Conservation (phyloP, 495 filamentous ascomycete genomes). For the Lasiosphaeria hispida region DNA sequence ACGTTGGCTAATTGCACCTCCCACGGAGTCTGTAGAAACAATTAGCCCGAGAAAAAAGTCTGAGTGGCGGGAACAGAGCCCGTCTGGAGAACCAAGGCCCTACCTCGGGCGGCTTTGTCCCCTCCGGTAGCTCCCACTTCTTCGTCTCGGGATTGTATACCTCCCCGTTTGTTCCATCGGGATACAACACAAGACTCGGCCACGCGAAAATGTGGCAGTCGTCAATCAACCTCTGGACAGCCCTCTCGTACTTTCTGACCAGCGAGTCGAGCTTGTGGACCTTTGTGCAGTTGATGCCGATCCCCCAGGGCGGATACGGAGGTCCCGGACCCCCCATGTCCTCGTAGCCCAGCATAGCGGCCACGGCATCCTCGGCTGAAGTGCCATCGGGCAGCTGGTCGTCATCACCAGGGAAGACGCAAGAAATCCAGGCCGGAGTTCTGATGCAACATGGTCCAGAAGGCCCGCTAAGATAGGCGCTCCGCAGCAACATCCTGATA, state of each 20-base stretch:
- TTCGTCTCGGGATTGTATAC: conserved; percentile 61
- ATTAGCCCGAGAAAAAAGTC: background rate
- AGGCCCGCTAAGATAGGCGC: too few species aligned
- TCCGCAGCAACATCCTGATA: conserved; percentile 45
- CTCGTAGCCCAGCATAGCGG: conserved; percentile 37
- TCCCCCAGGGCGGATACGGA: conserved; percentile 48
- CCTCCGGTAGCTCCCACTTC: conserved; percentile 50
- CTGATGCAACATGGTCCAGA: too few species aligned
- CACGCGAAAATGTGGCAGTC: conserved; percentile 29
- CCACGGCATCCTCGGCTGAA: conserved; percentile 44
- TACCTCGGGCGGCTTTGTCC: conserved; percentile 15
- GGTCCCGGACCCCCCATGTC: conserved; percentile 3
- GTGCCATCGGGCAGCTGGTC: conserved; percentile 47
- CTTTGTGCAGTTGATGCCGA: conserved; percentile 68
- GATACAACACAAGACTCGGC: conserved; percentile 62
- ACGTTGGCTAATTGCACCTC: conserved; percentile 55
- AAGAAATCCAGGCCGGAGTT: conserved; percentile 57
- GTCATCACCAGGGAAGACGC: conserved; percentile 55
- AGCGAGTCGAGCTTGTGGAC: conserved; percentile 50
- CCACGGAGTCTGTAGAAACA: conserved; percentile 41
- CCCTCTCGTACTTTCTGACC: conserved; percentile 45
- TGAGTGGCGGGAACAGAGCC: background rate
- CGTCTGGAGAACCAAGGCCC: conserved; percentile 1
- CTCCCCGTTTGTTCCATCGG: conserved; percentile 66
- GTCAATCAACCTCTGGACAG: conserved; percentile 35